Base-by-base conservation (phyloP, 345 rosid genomes). In the Arabis hirsuta region DNA sequence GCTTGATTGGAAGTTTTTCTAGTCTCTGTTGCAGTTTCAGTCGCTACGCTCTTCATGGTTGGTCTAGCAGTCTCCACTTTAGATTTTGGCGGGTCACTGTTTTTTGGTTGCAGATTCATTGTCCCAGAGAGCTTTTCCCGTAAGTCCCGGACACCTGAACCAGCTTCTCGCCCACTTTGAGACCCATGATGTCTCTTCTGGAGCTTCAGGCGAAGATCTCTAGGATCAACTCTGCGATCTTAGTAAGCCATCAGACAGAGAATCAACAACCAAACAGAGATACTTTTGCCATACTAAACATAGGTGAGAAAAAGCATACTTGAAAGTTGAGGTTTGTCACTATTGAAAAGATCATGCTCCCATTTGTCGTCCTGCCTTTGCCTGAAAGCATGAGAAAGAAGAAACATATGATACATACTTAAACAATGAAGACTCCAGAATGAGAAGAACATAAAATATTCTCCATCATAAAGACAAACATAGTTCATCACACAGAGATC, bases 331-430 rank as follows among this genome's bases (percentile, higher is more conserved):
- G 84, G 84, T 69, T 66, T 86, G 59, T 81, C 78, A 52, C 75
- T 74, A 10, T 65, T 51, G 74, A 72, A 92, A 76, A 96, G 97
- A 85, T 96, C 99, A 74, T 96, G 99, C 83, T 92, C 95, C 99
- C 99, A 96, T 79, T 85, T 96, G 78, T 96, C 98, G 72, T 87
- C 94, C 72, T 86, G 92, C 85, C 99, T 85, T 82, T 85, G 92
- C 79, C 98, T 96, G 92, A 80, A 83, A 78, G 73, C 68, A 76
- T 51, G 16, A 62, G 13, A 32, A n/a, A 63, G 56, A 24, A 29
- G 45, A 67, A 60, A 66, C 31, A 8, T 41, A 20, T 2, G 45
- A 20, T 9, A 64, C 34, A 32, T 31, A 13, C 47, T 43, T 60
- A 41, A 36, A 76, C 55, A 69, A 55, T 38, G 22, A 42, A 31